Evolutionary conservation across 148 eudicot genomes (phyloP).

Genomic region (Rheum nobile): DNA sequence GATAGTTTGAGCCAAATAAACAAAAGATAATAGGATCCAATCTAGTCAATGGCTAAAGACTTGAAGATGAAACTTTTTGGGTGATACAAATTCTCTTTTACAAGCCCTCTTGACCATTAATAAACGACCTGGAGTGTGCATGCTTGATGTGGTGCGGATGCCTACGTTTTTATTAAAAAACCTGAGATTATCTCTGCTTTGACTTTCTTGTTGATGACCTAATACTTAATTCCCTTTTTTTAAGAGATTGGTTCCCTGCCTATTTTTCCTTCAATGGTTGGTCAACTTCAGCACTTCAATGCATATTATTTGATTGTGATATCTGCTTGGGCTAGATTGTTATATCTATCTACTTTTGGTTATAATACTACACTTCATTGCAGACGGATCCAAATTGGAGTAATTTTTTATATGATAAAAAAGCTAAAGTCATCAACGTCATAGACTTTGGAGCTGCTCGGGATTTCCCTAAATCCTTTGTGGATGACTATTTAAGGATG

Average conservation of each 20-base stretch:
- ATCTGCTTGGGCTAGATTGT: not conserved
- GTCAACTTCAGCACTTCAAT: not conserved
- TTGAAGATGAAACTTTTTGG: not conserved
- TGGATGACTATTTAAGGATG: conserved; percentile 86
- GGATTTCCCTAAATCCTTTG: conserved; percentile 65
- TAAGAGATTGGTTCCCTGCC: not conserved
- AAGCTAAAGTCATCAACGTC: conserved; percentile 52
- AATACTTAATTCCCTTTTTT: not conserved
- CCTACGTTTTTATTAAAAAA: no score
- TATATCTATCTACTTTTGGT: not conserved
- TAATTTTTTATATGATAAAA: conserved; percentile 66
- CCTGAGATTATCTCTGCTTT: no score
- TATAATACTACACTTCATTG: conserved; percentile 15
- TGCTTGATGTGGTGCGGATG: not conserved
- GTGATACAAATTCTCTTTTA: not conserved
- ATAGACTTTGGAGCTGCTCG: conserved; percentile 98
- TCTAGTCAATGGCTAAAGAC: not conserved
- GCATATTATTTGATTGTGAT: not conserved
- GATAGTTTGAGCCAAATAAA: not conserved
- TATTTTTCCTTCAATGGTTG: not conserved
- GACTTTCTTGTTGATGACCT: not conserved
- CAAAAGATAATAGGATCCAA: not conserved
- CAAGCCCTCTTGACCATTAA: not conserved
- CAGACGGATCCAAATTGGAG: conserved; percentile 99
- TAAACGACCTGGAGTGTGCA: not conserved